These are phyloP conservation scores for Ramularia collo-cygni DNA, from an alignment of 2,329 filamentous ascomycete genomes.

Conservation along the genomic window DNA sequence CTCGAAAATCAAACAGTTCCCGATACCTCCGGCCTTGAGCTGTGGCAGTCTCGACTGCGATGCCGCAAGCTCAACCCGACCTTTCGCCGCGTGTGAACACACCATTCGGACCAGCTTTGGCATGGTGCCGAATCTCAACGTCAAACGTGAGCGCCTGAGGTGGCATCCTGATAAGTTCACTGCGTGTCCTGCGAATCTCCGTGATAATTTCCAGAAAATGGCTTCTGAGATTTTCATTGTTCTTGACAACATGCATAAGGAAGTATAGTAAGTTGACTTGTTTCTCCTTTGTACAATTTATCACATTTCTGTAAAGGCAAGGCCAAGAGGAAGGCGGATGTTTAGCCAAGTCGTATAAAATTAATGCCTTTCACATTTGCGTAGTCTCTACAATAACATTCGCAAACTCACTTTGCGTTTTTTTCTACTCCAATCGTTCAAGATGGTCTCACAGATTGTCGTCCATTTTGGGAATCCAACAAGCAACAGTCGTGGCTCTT, in stretches of 20 bases:
- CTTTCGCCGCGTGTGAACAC: background rate
- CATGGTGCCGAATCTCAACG: background rate
- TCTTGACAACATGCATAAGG: constrained; percentile 7
- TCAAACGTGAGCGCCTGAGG: constrained; percentile 4
- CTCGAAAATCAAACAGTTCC: constrained; percentile 4
- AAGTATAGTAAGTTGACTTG: background rate
- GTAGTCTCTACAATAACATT: too few relatives aligned
- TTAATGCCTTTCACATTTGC: too few relatives aligned
- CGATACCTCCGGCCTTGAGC: constrained; percentile 1
- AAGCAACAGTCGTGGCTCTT: too few relatives aligned
- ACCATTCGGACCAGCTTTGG: background rate
- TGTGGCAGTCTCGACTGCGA: background rate
- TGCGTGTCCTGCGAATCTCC: constrained; percentile 1
- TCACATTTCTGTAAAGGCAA: too few relatives aligned
- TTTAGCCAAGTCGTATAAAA: too few relatives aligned
- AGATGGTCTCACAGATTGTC: too few relatives aligned
- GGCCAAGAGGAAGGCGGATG: too few relatives aligned
- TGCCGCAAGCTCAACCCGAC: background rate
- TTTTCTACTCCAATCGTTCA: too few relatives aligned
- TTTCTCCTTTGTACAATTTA: too few relatives aligned
- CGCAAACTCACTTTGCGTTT: too few relatives aligned
- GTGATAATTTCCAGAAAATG: constrained; percentile 8
- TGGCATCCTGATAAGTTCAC: constrained; percentile 15
- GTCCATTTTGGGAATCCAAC: too few relatives aligned
- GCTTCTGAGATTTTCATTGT: constrained; percentile 18